Evolutionary conservation across 495 filamentous ascomycete genomes (phyloP).

Genomic region (Xylaria longipes): DNA sequence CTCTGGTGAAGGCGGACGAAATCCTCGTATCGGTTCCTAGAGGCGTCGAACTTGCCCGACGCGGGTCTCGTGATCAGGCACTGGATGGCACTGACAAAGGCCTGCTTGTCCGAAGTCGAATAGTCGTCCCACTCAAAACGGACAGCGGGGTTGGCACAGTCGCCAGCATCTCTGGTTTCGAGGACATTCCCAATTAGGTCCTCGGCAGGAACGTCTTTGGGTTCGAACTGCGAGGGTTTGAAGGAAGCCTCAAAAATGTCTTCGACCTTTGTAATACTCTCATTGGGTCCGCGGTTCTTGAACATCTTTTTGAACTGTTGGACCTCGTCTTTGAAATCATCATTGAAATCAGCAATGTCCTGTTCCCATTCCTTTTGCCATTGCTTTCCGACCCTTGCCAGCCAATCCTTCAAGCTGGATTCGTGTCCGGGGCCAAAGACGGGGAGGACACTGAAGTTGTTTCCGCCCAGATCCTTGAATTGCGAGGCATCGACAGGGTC

Average conservation of each 20-base stretch:
- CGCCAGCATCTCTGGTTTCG: conserved; percentile 17
- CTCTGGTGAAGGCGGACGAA: conserved; percentile 71
- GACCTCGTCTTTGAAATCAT: neutral
- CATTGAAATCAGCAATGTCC: neutral
- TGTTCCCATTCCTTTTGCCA: neutral
- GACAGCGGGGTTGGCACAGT: conserved; percentile 40
- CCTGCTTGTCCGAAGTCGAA: conserved; percentile 40
- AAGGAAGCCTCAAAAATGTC: neutral
- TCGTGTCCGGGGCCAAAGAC: conserved; percentile 31
- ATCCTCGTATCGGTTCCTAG: conserved; percentile 66
- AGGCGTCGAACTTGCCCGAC: conserved; percentile 52
- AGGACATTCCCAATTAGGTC: neutral
- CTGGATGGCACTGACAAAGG: conserved; percentile 61
- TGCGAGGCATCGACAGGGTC: conserved; percentile 29
- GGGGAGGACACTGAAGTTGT: conserved; percentile 37
- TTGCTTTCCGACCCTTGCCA: conserved; percentile 2
- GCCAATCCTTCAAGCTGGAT: conserved; percentile 11
- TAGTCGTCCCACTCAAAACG: conserved; percentile 46
- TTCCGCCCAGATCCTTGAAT: conserved; percentile 34
- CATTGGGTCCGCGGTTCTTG: neutral
- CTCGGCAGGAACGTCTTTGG: neutral
- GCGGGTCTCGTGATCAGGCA: conserved; percentile 59
- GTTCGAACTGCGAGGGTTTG: neutral
- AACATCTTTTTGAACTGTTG: neutral
- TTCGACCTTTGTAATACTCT: neutral